Evolutionary conservation across 2,329 filamentous ascomycete species (phyloP).

Genomic region (Aureobasidium sp.): DNA sequence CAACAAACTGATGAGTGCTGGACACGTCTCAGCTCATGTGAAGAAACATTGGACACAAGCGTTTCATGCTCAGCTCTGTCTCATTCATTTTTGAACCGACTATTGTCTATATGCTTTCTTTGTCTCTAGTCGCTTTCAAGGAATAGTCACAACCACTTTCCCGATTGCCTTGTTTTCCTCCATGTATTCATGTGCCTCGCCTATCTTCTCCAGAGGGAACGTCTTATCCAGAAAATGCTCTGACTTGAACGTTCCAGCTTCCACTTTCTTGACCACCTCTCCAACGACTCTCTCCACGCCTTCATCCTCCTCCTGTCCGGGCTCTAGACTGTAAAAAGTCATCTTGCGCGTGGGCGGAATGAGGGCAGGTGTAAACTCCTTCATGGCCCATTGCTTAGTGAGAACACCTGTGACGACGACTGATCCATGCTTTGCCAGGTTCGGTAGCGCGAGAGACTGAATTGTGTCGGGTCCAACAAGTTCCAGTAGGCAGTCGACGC

Average conservation of each 20-base stretch:
- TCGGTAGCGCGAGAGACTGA: background rate
- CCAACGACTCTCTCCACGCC: slow-evolving; percentile 2
- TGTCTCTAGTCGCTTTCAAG: background rate
- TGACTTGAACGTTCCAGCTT: slow-evolving; percentile 5
- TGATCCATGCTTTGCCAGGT: slow-evolving; percentile 8
- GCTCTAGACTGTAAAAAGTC: slow-evolving; percentile 13
- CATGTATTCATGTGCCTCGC: slow-evolving; percentile 10
- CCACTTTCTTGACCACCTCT: slow-evolving; percentile 1
- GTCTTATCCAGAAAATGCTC: slow-evolving; percentile 9
- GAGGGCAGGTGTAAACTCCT: slow-evolving; percentile 5
- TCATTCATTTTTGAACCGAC: background rate
- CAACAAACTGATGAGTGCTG: background rate
- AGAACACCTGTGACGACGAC: slow-evolving; percentile 15
- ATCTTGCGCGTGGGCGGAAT: slow-evolving; percentile 13
- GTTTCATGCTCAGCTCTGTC: background rate
- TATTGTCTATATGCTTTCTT: background rate
- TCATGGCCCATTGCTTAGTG: slow-evolving; percentile 9
- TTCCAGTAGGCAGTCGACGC: slow-evolving; percentile 12
- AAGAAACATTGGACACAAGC: background rate
- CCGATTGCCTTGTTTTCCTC: slow-evolving; percentile 9
- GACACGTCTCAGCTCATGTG: background rate
- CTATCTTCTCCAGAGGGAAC: background rate
- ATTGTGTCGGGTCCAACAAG: slow-evolving; percentile 10
- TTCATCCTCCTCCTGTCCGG: slow-evolving; percentile 4
- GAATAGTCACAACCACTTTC: slow-evolving; percentile 6